Evolutionary conservation across 192 early-diverging fungal genomes (phyloP), one percentile per base, ranked within the genome.

Genomic region (Podila minutissima): DNA sequence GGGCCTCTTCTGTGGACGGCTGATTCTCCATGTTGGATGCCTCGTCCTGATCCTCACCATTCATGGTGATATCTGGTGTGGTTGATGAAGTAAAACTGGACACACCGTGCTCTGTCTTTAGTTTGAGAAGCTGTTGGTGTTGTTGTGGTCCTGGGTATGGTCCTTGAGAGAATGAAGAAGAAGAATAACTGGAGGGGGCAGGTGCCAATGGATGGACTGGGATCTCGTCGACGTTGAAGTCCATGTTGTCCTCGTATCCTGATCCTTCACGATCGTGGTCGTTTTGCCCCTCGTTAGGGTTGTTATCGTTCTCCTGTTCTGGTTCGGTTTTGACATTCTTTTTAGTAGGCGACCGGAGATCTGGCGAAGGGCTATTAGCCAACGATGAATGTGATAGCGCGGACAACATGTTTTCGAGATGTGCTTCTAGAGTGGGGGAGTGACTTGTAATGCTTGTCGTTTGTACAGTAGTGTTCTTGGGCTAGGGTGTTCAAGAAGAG

Each of bases 61-160:
- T 72, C 76, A 79, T 72, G 59, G 62, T 32, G 38, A 79, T 69
- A 19, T 69, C 70, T 7, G 76, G 76, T 15, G 69, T 59, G 50
- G 13, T 17, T 26, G 33, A 59, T 13, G 41, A 22, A 22, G 65
- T 38, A 26, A 38, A 19, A 62, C 61, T 53, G 24, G 50, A 55
- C 19, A 62, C 48, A 15, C 58, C 66, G 29, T 72, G 66, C 59
- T 72, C 69, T 26, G 76, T 67, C 55, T 72, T 72, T 5, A 69
- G 17, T 20, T 79, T 69, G 8, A 79, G 63, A 15, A 78, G 51
- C 26, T 78, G 75, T n/a, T 78, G 75, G n/a, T 66, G 69, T 26
- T 74, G 73, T 24, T 74, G 73, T 20, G 74, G 74, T 29, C 26
- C 29, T 60, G 60, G 59, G 64, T 32, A 53, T 65, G 8, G 46